Conservation (phyloP, 2,329 filamentous ascomycete species). For the Graphium sp. region DNA sequence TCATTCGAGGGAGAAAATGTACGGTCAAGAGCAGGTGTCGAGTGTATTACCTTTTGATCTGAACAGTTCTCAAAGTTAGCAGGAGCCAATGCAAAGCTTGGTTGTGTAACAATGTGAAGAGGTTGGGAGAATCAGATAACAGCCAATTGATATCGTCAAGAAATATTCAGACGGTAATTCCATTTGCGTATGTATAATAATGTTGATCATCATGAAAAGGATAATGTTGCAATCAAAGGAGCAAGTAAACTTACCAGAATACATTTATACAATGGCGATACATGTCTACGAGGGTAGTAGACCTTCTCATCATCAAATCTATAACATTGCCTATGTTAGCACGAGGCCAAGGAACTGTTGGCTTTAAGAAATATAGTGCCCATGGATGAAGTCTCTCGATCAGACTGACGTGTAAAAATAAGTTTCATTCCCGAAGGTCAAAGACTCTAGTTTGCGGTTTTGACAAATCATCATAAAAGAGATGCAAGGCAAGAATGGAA, state of each 20-base stretch:
- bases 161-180: conserved; percentile 86
- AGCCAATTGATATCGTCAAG: conserved; percentile 77
- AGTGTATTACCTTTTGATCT: too few relatives aligned
- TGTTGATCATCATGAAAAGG: conserved; percentile 31
- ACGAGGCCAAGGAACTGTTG: conserved; percentile 3
- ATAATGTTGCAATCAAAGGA: not conserved
- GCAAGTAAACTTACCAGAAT: conserved; percentile 1
- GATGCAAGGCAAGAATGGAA: conserved; percentile 6
- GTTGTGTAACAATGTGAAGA: too few relatives aligned
- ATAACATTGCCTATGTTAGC: too few relatives aligned
- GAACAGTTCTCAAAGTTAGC: too few relatives aligned
- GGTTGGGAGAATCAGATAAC: conserved; percentile 64
- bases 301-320: too few relatives aligned
- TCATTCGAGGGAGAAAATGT: conserved; percentile 32
- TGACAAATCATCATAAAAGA: conserved; percentile 56
- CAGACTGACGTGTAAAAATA: conserved; percentile 87
- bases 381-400: conserved; percentile 22
- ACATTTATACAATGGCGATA: too few relatives aligned
- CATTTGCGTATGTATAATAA: conserved; percentile 57
- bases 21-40: conserved; percentile 10
- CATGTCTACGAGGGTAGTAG: too few relatives aligned
- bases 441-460: conserved; percentile 97
- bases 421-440: conserved; percentile 78
- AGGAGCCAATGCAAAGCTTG: too few relatives aligned
- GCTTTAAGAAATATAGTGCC: not conserved